phyloP scores from a whole-genome alignment of 768 basidiomycete species.

The Chalciporus sphaerocephalus region DNA sequence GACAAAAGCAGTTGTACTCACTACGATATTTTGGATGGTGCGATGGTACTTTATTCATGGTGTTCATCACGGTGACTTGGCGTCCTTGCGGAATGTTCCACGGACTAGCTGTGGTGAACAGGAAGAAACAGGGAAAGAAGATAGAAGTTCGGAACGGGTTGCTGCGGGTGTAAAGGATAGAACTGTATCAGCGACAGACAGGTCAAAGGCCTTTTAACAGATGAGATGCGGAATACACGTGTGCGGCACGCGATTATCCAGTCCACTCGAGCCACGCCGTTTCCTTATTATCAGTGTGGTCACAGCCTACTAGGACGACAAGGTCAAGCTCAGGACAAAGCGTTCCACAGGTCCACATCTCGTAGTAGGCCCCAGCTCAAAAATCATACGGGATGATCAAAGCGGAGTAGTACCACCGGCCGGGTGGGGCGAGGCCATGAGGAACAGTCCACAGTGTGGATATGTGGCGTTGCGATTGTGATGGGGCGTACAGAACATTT shows the following conservation, averaged over 20 bases:
- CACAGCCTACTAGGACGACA: background rate
- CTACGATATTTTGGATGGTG: constrained; percentile 30
- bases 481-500: background rate
- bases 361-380: background rate
- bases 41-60: constrained; percentile 7
- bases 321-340: constrained; percentile 9
- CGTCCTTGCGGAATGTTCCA: constrained; percentile 2
- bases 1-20: constrained; percentile 16
- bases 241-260: constrained; percentile 31
- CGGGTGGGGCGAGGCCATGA: background rate
- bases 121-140: background rate
- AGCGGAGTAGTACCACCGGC: constrained; percentile 1
- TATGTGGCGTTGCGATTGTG: background rate
- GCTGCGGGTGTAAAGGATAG: constrained; percentile 7
- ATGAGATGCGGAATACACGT: constrained; percentile 31
- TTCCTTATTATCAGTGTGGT: constrained; percentile 13
- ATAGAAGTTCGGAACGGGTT: background rate
- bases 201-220: constrained; percentile 26
- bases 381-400: constrained; percentile 7
- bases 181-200: constrained; percentile 20
- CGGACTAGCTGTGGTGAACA: background rate
- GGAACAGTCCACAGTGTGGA: too few species aligned
- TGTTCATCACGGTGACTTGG: background rate
- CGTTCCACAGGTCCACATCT: constrained; percentile 3
- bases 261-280: constrained; percentile 9